Evolutionary conservation across 805 yeast species (phyloP).

Genomic region (Jamesozyma piceae): DNA sequence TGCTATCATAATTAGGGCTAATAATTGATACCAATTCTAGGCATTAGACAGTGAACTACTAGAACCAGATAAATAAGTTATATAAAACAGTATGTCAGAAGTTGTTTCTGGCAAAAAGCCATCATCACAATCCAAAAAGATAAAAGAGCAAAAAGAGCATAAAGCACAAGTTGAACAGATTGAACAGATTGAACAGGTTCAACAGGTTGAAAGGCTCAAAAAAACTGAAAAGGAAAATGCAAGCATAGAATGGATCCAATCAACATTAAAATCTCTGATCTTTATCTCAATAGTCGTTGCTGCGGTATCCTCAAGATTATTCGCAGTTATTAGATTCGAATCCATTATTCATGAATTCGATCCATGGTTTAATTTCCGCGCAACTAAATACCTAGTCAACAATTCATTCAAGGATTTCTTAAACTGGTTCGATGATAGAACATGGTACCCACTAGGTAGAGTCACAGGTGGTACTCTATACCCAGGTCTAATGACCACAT

Average conservation of each 20-base stretch:
- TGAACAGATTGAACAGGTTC: neutral
- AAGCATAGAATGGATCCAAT: conserved; percentile 12
- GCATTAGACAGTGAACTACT: no score
- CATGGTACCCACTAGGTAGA: conserved; percentile 98
- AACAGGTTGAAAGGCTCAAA: neutral
- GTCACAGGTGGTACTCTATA: conserved; percentile 98
- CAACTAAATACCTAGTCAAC: conserved; percentile 81
- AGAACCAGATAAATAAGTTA: no score
- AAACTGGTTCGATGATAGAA: conserved; percentile 97
- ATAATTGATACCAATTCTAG: no score
- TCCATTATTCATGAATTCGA: conserved; percentile 95
- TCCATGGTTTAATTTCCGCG: conserved; percentile 94
- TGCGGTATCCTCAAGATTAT: conserved; percentile 82
- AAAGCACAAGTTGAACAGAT: neutral
- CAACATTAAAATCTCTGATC: conserved; percentile 48
- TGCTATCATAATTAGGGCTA: no score
- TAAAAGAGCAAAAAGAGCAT: no score
- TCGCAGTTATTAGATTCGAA: conserved; percentile 94
- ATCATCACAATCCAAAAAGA: neutral
- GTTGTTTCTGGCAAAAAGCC: neutral
- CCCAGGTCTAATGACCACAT: conserved; percentile 97
- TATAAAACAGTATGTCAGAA: neutral
- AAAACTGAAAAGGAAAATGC: neutral
- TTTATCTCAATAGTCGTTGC: conserved; percentile 79
- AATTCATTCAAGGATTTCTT: conserved; percentile 83